Evolutionary conservation across 768 basidiomycete species (phyloP), one percentile per base, ranked within the genome.

Genomic region (Lentinus brumalis): DNA sequence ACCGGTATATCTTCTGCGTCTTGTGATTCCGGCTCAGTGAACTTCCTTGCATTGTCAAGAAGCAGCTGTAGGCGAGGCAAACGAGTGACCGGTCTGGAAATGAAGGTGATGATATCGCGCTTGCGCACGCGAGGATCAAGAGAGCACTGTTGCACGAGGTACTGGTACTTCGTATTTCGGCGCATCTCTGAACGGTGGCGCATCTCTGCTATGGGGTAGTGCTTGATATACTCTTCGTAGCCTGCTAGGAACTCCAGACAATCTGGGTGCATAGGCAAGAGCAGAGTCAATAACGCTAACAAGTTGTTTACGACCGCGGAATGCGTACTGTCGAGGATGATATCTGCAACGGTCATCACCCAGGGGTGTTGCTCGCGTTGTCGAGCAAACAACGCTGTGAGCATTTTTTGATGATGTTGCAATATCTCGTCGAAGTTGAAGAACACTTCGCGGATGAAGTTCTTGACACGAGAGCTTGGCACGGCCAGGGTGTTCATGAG

Each of bases 51-150:
- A 53, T 87, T 83, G 63, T 91, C 86, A 11, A 96, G 77, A 1
- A 93, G 76, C 11, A 96, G 82, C 45, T 83, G 83, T 1, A 95
- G 78, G 30, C 94, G 83, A 7, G 92, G 93, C 29, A 96, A 82
- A n/a, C 93, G 87, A 4, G 92, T 94, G 32, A 95, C 88, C 0
- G 94, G 93, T 5, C 94, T 82, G 12, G 91, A 92, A 29, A 96
- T 79, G 67, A 96, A 90, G 2, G 90, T 89, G 61, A 88, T 83
- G 47, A 94, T 73, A 68, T 94, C 92, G 49, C 91, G 86, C 71
- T 88, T 90, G 53, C 81, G 85, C 55, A 88, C 78, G 26, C 88
- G 83, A 12, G 87, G 83, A 63, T 93, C 85, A 46, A 78, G 78
- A 2, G 85, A 80, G 40, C 84, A 83, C 30, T 79, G 79, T 67